These are phyloP conservation scores for Boletus huronensis DNA, from an alignment of 768 basidiomycete species.

Conservation along the genomic window DNA sequence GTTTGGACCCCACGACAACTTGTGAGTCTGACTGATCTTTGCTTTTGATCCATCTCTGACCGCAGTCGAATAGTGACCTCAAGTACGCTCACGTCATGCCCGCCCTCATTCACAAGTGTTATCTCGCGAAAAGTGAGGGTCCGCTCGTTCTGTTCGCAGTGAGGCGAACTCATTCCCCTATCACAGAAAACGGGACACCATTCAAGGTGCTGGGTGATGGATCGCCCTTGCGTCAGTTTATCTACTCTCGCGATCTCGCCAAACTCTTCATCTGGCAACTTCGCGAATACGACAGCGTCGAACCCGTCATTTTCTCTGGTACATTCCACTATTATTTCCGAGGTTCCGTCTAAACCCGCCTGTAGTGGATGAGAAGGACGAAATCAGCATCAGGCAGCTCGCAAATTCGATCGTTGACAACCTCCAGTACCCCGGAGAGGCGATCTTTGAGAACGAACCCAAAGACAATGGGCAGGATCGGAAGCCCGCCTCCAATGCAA, in stretches of 20 bases:
- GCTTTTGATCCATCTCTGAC: neutral
- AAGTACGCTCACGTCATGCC: conserved; percentile 94
- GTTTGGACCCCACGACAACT: conserved; percentile 96
- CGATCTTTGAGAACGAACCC: conserved; percentile 62
- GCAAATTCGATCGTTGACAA: conserved; percentile 89
- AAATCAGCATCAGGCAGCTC: conserved; percentile 88
- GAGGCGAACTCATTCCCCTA: neutral
- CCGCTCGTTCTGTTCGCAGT: neutral
- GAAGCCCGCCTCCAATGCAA: conserved; percentile 93
- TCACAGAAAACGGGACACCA: conserved; percentile 70
- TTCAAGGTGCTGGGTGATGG: conserved; percentile 90
- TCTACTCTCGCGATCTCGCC: conserved; percentile 94
- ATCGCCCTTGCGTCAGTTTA: conserved; percentile 93
- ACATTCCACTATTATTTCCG: conserved; percentile 9
- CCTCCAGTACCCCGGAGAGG: conserved; percentile 74
- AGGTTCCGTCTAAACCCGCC: neutral
- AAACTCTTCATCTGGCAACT: conserved; percentile 94
- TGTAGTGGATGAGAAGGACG: conserved; percentile 87
- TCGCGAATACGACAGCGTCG: conserved; percentile 86
- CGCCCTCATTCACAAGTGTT: conserved; percentile 89
- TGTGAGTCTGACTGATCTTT: conserved; percentile 41
- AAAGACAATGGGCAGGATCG: conserved; percentile 91
- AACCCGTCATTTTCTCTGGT: conserved; percentile 92
- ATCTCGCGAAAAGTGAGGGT: conserved; percentile 77
- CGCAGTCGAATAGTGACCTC: conserved; percentile 58